Percentiles rank a stretch among this genome's conserved stretches.
Evolutionary conservation across 2,329 filamentous ascomycete genomes (phyloP).

Genomic region (Beauveria medogensis): DNA sequence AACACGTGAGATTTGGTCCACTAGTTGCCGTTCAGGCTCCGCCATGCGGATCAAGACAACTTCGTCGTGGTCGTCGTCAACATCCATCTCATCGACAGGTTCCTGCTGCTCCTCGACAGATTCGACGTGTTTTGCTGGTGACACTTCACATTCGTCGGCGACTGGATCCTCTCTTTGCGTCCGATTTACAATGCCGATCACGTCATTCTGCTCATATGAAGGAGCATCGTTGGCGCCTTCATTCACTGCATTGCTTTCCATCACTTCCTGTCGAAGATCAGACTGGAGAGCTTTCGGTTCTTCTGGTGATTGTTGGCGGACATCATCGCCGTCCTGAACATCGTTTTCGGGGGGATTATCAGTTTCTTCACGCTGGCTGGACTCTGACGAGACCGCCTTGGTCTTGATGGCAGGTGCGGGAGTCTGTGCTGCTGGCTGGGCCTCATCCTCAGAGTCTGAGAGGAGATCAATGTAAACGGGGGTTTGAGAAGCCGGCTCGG

Average conservation of each 20-base stretch:
- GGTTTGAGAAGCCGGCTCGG: constrained; percentile 13
- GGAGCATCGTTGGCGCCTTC: background rate
- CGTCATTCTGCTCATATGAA: constrained; percentile 1
- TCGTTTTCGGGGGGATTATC: background rate
- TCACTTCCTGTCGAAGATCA: background rate
- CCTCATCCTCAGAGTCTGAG: constrained; percentile 25
- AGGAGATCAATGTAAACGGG: constrained; percentile 31
- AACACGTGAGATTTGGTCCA: background rate
- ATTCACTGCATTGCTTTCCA: background rate
- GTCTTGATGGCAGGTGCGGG: background rate
- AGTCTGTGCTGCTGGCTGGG: constrained; percentile 15
- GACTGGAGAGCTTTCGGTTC: background rate
- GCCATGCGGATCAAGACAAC: background rate
- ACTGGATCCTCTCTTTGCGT: background rate
- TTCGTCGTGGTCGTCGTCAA: background rate
- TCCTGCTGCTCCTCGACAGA: background rate
- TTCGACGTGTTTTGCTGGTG: background rate
- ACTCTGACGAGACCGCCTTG: background rate
- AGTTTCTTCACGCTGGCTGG: background rate
- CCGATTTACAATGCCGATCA: background rate
- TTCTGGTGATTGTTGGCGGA: background rate
- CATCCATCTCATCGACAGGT: background rate
- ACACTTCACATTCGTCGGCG: too few species aligned
- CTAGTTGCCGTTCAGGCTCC: background rate
- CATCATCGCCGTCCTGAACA: background rate